A percentile compares a stretch with the other conserved stretches of the same genome.
Conservation (phyloP, 1,284 basidiomycete species). For the Bondarzewia mesenterica region DNA sequence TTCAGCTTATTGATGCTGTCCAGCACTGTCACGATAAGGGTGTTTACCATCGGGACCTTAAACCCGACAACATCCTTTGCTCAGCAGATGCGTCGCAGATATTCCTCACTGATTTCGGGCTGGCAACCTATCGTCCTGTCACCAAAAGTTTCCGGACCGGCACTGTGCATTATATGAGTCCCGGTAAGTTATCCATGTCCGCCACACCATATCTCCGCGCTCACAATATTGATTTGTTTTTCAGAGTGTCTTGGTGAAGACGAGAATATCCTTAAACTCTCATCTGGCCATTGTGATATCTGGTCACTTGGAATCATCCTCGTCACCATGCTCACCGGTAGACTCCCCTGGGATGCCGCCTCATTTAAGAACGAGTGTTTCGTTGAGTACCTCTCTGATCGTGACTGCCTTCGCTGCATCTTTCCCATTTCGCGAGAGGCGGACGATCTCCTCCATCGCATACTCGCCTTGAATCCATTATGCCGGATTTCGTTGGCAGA, state of each 20-base stretch:
- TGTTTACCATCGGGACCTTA: constrained; percentile 67
- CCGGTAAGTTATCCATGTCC: constrained; percentile 29
- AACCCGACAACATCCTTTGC: constrained; percentile 70
- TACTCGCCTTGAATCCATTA: neutral
- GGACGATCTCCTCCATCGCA: constrained; percentile 21
- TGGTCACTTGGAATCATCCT: constrained; percentile 66
- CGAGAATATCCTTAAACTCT: neutral
- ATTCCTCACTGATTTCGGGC: constrained; percentile 62
- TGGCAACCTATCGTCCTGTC: constrained; percentile 46
- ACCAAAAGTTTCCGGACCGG: constrained; percentile 44
- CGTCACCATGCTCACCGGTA: constrained; percentile 75
- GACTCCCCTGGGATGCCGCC: constrained; percentile 84
- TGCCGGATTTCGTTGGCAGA: constrained; percentile 45
- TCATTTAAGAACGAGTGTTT: constrained; percentile 57
- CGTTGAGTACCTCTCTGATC: neutral
- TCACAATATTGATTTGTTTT: constrained; percentile 25
- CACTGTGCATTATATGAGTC: constrained; percentile 55
- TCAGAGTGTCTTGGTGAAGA: constrained; percentile 11
- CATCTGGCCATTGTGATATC: constrained; percentile 73
- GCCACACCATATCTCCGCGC: neutral
- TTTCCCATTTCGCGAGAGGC: constrained; percentile 33
- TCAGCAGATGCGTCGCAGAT: constrained; percentile 35
- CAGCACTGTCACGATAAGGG: constrained; percentile 51
- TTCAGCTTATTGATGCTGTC: constrained; percentile 58
- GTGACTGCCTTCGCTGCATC: neutral